phyloP scores from a whole-genome alignment of 2,329 filamentous ascomycete species.

The Ascomycota sp. region DNA sequence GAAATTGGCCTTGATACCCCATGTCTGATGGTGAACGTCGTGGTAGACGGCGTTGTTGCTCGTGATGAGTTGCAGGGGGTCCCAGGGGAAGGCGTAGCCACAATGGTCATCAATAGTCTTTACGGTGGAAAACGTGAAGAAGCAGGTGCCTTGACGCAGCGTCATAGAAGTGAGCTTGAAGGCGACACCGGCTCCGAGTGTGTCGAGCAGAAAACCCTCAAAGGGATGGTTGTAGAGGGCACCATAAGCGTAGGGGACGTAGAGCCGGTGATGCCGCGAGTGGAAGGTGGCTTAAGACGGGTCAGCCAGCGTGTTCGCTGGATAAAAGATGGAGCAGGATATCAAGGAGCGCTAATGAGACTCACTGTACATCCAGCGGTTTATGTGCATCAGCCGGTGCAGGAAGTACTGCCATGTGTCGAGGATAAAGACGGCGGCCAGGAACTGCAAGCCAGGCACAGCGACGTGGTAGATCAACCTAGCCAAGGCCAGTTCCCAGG shows the following conservation, averaged over 20 bases:
- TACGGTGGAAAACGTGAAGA: slow-evolving; percentile 75
- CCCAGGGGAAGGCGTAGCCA: slow-evolving; percentile 88
- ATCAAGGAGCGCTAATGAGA: slow-evolving; percentile 8
- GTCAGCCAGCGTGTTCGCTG: no score
- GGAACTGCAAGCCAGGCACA: slow-evolving; percentile 61
- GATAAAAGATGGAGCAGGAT: neutral
- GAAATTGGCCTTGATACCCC: slow-evolving; percentile 95
- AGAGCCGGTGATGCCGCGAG: slow-evolving; percentile 86
- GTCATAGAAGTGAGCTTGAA: slow-evolving; percentile 71
- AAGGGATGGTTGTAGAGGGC: slow-evolving; percentile 93
- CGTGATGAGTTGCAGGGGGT: slow-evolving; percentile 78
- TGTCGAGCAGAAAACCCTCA: slow-evolving; percentile 87
- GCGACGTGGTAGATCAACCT: slow-evolving; percentile 60
- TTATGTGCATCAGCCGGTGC: slow-evolving; percentile 91
- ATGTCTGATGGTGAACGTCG: slow-evolving; percentile 96
- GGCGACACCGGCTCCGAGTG: slow-evolving; percentile 62
- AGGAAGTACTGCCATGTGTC: slow-evolving; percentile 98
- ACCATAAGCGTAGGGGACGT: slow-evolving; percentile 93
- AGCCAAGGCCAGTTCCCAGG: slow-evolving; percentile 61
- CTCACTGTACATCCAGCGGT: slow-evolving; percentile 91
- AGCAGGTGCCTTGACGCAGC: slow-evolving; percentile 69
- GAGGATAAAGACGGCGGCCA: slow-evolving; percentile 52
- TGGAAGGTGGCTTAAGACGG: slow-evolving; percentile 70
- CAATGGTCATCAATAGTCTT: slow-evolving; percentile 98
- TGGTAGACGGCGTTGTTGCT: slow-evolving; percentile 94